Evolutionary conservation across 768 basidiomycete species (phyloP), one percentile per base, ranked within the genome.

Genomic region (Albatrellus ellisii): DNA sequence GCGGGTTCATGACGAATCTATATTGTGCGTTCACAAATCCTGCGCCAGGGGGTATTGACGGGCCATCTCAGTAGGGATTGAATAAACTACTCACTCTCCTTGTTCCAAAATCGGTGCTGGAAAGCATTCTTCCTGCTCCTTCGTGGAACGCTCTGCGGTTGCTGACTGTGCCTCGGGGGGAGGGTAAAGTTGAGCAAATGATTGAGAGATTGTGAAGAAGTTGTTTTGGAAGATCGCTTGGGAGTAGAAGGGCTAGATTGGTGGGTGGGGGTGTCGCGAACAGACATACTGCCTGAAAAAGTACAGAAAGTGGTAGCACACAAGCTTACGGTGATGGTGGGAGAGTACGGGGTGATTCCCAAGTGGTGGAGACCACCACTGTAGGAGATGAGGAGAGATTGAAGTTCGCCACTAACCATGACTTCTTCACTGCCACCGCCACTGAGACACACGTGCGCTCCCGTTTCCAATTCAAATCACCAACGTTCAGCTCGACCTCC

Each of bases 1-100:
- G 77, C 2, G 94, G 94, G 53, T 89, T 87, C 80, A 97, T 81
- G 31, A 98, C 75, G 59, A 97, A 98, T 45, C 90, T 74, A 63
- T 92, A 95, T 57, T 92, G 89, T 7, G 92, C 91, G 61, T 98
- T 95, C 52, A 97, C 79, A 57, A 90, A 98, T 51, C 84, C 89
- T 91, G 56, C n/a, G 31, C n/a, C 39, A 27, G 42, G 42, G 41
- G 44, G 43, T 47, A 39, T 45, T 41, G 26, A 22, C 31, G 39
- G 37, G 26, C 18, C 26, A 29, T 6, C 15, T 15, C 26, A 34
- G 43, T 36, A 43, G 27, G 36, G 24, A 26, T 5, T 15, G 26
- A 33, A n/a, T 39, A 28, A 1, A 14, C 25, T 10, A 79, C 88
- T 67, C 64, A 88, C 89, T 79, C 64, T 95, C 92, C 69, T 88